Evolutionary conservation across 2,329 filamentous ascomycete genomes (phyloP).

Genomic region (Aspergillus sp.): DNA sequence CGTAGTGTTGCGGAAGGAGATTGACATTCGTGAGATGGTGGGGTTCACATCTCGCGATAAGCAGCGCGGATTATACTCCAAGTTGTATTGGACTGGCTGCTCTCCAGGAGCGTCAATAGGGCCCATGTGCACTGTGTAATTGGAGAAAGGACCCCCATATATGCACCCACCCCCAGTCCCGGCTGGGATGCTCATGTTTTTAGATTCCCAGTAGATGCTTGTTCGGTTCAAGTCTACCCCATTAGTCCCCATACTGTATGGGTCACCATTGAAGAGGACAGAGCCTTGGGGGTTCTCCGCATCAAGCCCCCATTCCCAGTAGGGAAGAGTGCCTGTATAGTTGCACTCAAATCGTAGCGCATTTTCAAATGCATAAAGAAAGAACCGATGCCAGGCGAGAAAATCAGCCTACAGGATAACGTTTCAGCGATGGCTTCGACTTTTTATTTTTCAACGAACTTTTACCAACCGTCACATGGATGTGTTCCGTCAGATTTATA

Average conservation of each 20-base stretch:
- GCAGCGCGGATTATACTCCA: conserved; percentile 12
- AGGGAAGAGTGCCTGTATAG: conserved; percentile 9
- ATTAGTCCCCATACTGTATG: conserved; percentile 4
- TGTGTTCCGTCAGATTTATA: background rate
- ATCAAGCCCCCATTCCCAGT: conserved; percentile 9
- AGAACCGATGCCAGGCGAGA: conserved; percentile 14
- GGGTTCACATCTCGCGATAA: conserved; percentile 7
- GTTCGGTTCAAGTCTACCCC: background rate
- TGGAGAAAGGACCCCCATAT: conserved; percentile 8
- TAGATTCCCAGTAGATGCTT: background rate
- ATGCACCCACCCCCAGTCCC: conserved; percentile 11
- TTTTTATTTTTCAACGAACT: background rate
- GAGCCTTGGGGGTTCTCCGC: background rate
- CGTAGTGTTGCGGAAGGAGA: background rate
- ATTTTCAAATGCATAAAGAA: conserved; percentile 3
- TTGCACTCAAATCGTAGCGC: conserved; percentile 8
- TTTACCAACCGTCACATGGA: background rate
- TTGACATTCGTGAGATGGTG: background rate
- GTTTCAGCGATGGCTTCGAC: background rate
- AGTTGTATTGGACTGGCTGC: background rate
- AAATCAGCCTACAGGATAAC: background rate
- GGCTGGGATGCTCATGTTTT: background rate
- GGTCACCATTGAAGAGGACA: conserved; percentile 8
- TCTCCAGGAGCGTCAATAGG: background rate
- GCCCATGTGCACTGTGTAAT: conserved; percentile 9